Percentiles rank a stretch among this genome's conserved stretches.
phyloP scores from a whole-genome alignment of 2,329 filamentous ascomycete species.

The Ophiostoma ulmi region DNA sequence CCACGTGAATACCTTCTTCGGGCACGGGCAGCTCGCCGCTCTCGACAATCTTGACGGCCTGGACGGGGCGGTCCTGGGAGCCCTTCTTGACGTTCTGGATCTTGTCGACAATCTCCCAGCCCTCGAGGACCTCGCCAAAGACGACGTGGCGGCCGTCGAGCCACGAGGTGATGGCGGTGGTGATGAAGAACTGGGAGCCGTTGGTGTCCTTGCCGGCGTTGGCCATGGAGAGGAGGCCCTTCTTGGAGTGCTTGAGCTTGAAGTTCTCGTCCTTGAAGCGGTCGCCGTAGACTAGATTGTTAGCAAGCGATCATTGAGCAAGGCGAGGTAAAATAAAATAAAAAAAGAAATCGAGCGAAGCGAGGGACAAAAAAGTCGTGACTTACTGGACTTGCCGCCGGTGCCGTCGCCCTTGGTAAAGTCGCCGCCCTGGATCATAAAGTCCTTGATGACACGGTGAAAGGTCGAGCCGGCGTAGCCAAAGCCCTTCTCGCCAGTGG shows the following conservation, averaged over 20 bases:
- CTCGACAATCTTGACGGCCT: constrained; percentile 71
- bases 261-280: constrained; percentile 91
- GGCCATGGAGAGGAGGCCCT: constrained; percentile 78
- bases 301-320: constrained; percentile 11
- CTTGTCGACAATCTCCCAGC: constrained; percentile 72
- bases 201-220: constrained; percentile 83
- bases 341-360: background rate
- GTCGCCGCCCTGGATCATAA: constrained; percentile 90
- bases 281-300: constrained; percentile 62
- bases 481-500: constrained; percentile 80
- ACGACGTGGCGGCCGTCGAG: constrained; percentile 81
- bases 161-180: constrained; percentile 76
- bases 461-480: constrained; percentile 77
- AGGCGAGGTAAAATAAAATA: no score
- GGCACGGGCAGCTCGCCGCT: constrained; percentile 79
- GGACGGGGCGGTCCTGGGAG: constrained; percentile 61
- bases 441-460: constrained; percentile 85
- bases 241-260: constrained; percentile 88
- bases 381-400: constrained; percentile 76
- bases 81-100: constrained; percentile 68
- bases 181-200: constrained; percentile 88
- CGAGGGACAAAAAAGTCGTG: background rate
- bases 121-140: constrained; percentile 83
- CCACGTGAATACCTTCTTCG: constrained; percentile 87
- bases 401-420: constrained; percentile 79